phyloP scores from a whole-genome alignment of 495 filamentous ascomycete genomes.

The Penicillium fimorum region DNA sequence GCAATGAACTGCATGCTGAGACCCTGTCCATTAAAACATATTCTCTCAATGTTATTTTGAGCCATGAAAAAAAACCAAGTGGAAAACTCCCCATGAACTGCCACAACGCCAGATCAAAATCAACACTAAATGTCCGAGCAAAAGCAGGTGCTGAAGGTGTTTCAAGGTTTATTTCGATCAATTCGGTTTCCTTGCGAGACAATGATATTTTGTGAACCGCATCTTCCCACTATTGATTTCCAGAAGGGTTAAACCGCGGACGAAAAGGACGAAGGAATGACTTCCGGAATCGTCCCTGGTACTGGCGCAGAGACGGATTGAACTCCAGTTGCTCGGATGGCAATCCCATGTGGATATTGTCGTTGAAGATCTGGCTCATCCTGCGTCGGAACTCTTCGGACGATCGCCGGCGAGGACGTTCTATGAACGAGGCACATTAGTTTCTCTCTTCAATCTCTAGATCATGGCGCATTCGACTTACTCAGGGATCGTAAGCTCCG shows the following conservation, averaged over 20 bases:
- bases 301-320: slow-evolving; percentile 14
- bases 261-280: slow-evolving; percentile 19
- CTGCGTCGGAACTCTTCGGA: slow-evolving; percentile 40
- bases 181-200: not conserved
- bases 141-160: not conserved
- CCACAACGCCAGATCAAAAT: slow-evolving; percentile 1
- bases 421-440: slow-evolving; percentile 16
- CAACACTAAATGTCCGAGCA: slow-evolving; percentile 3
- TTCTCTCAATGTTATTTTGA: not conserved
- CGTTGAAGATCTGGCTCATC: slow-evolving; percentile 41
- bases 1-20: not conserved
- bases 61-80: not conserved
- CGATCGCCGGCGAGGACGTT: slow-evolving; percentile 30
- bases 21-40: not conserved
- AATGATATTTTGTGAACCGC: not conserved
- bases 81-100: not conserved
- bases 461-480: slow-evolving; percentile 10
- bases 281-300: slow-evolving; percentile 14
- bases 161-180: not conserved
- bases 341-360: slow-evolving; percentile 30
- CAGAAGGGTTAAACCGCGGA: slow-evolving; percentile 2
- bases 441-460: not conserved
- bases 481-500: slow-evolving; percentile 14
- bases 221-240: not conserved
- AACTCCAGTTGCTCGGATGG: slow-evolving; percentile 30